Evolutionary conservation across 768 basidiomycete species (phyloP), one percentile per base, ranked within the genome.

Genomic region (Trametes cingulata): DNA sequence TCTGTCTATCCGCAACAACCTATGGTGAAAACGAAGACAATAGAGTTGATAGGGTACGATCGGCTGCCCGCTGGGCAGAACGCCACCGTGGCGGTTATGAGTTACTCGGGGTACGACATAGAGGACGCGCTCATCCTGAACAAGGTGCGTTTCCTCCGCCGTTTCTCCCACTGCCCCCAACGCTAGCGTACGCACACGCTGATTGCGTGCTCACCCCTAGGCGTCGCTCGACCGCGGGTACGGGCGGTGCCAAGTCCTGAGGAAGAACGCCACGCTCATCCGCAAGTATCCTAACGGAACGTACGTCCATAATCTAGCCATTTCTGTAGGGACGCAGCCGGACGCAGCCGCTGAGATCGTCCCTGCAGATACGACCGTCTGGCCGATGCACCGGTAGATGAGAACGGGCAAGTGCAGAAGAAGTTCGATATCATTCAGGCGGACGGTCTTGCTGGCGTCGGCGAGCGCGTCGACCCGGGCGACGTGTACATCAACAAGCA

Each of bases 1-100:
- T 90, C 93, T 36, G 95, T 98, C 10, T 99, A 99, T 68, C 97
- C 97, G 22, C 97, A 99, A 71, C 93, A 98, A 68, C 97, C 97
- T 2, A 97, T 99, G 96, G 95, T 98, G 61, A 98, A 98, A 75
- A 97, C 97, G 6, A 95, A 95, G 74, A 97, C 97, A 2, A 99
- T 98, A 57, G 97, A 99, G 72, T 76, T 99, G 53, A 84, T 98
- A 56, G 96, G 95, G 2, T 99, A 98, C 71, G 95, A 99, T 74
- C 88, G 89, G 61, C 82, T 99, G 5, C 97, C 97, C 5, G 97
- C 97, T 5, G 97, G 97, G 14, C 95, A 99, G 74, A 99, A 99
- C 71, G 97, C 97, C 12, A 98, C 88, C 0, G 93, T 99, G 45
- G 97, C 97, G 12, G 95, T 98, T 66, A 99, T 99, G 97, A 95